A percentile compares a stretch with the other conserved stretches of the same genome.
These are phyloP conservation scores for Fusarium protoensiforme DNA, from an alignment of 2,329 filamentous ascomycete species.

Conservation along the genomic window DNA sequence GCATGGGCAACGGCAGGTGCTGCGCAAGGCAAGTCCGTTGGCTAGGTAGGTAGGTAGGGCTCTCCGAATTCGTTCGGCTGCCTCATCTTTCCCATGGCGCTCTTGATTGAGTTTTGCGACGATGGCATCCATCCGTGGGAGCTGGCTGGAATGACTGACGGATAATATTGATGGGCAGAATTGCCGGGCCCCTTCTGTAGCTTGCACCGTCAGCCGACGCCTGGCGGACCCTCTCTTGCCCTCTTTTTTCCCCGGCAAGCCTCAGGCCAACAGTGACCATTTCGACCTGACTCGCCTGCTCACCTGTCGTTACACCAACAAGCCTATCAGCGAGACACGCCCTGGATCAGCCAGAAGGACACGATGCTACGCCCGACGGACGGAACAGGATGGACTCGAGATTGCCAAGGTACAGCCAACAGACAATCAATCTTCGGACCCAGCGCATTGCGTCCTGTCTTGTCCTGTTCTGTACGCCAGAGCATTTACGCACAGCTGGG, in stretches of 20 bases:
- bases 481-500: conserved; percentile 1
- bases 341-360: neutral
- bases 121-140: neutral
- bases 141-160: neutral
- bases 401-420: neutral
- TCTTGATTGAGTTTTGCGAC: neutral
- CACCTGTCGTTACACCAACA: conserved; percentile 22
- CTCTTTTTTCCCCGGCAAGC: neutral
- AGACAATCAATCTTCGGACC: conserved; percentile 12
- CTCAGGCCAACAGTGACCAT: conserved; percentile 23
- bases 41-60: neutral
- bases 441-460: neutral
- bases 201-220: neutral
- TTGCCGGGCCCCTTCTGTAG: neutral
- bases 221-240: conserved; percentile 12
- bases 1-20: neutral
- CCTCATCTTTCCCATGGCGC: neutral
- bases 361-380: conserved; percentile 16
- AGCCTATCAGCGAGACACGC: neutral
- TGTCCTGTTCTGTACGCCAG: conserved; percentile 6
- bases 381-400: neutral
- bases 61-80: conserved; percentile 21
- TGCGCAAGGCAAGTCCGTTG: neutral
- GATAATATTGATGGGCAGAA: conserved; percentile 1
- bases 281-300: conserved; percentile 26